Evolutionary conservation across 257 asterid species (phyloP), one percentile per base, ranked within the genome.

Genomic region (Prunella vulgaris): DNA sequence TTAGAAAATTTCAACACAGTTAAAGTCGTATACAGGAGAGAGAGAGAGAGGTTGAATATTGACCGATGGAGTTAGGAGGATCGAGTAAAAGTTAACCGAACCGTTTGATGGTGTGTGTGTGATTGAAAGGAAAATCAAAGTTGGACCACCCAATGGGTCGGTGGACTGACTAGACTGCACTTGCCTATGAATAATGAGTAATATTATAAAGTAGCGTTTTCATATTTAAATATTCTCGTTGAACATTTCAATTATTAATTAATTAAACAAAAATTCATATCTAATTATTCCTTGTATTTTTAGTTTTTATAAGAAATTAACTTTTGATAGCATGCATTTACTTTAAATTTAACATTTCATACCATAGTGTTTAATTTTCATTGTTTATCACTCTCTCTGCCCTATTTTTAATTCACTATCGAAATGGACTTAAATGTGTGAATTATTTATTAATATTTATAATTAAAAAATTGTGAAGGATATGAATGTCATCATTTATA

Each of bases 41-140:
- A 65, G 22, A 68, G 56, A 33, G n/a, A 52, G 21, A n/a, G 2
- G 63, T 81, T 82, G 89, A 81, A 79, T 56, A 66, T 82, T 82
- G 86, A 82, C 81, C 59, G 15, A 58, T 75, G 42, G 71, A 74
- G 48, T 21, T 74, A 1, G n/a, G n/a, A 71, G 56, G 82, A 54
- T 61, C 37, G 8, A 42, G 74, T 70, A 71, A 73, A 48, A 38
- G 1, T 21, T 64, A 63, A 76, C 3, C 15, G 69, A 66, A 66
- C 44, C 7, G 21, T 15, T 15, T 17, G 60, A 38, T 54, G 32
- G 64, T 27, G 10, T 4, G 37, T n/a, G 37, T 32, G 37, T 51
- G 38, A 32, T 20, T 18, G n/a, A 30, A 18, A 3, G 5, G 6
- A 48, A 53, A 42, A 3, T 69, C 60, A 68, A 64, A 66, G 18